A percentile compares a stretch with the other conserved stretches of the same genome.
Evolutionary conservation across 2,329 filamentous ascomycete species (phyloP).

Genomic region (Colletotrichum horii): DNA sequence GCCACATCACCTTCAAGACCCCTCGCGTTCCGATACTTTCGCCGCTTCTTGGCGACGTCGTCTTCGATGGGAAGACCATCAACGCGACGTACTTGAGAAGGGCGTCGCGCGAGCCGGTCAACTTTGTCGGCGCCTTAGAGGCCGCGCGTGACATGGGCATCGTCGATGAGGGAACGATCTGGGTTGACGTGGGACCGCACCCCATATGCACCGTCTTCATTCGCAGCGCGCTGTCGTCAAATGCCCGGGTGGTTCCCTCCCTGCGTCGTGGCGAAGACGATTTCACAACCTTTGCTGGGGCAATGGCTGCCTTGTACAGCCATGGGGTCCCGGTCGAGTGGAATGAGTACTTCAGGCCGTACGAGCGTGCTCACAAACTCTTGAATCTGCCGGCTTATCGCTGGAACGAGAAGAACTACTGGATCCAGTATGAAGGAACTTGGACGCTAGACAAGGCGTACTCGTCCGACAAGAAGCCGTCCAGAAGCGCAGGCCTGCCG

Average conservation of each 20-base stretch:
- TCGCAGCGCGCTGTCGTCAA: slow-evolving; percentile 65
- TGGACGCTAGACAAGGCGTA: slow-evolving; percentile 49
- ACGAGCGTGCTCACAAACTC: slow-evolving; percentile 61
- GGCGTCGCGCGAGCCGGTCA: slow-evolving; percentile 67
- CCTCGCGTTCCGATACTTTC: slow-evolving; percentile 69
- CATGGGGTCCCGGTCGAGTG: slow-evolving; percentile 67
- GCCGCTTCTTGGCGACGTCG: slow-evolving; percentile 62
- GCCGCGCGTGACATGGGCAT: slow-evolving; percentile 55
- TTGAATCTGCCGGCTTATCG: slow-evolving; percentile 71
- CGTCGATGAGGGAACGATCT: slow-evolving; percentile 67
- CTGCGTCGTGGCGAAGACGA: slow-evolving; percentile 66
- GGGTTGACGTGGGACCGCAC: slow-evolving; percentile 74
- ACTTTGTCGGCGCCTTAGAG: slow-evolving; percentile 65
- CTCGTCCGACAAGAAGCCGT: slow-evolving; percentile 53
- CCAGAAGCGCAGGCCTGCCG: slow-evolving; percentile 29
- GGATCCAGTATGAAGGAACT: slow-evolving; percentile 55
- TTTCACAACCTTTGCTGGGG: slow-evolving; percentile 67
- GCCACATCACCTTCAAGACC: slow-evolving; percentile 39
- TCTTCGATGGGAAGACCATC: slow-evolving; percentile 51
- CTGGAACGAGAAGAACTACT: slow-evolving; percentile 76
- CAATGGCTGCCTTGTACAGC: slow-evolving; percentile 60
- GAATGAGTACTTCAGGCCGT: slow-evolving; percentile 70
- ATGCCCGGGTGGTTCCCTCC: slow-evolving; percentile 68
- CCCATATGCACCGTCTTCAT: slow-evolving; percentile 63
- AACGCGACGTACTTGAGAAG: slow-evolving; percentile 63